Evolutionary conservation across 2,329 filamentous ascomycete genomes (phyloP), one percentile per base, ranked within the genome.

Genomic region (Allantophomopsis cytisporea): DNA sequence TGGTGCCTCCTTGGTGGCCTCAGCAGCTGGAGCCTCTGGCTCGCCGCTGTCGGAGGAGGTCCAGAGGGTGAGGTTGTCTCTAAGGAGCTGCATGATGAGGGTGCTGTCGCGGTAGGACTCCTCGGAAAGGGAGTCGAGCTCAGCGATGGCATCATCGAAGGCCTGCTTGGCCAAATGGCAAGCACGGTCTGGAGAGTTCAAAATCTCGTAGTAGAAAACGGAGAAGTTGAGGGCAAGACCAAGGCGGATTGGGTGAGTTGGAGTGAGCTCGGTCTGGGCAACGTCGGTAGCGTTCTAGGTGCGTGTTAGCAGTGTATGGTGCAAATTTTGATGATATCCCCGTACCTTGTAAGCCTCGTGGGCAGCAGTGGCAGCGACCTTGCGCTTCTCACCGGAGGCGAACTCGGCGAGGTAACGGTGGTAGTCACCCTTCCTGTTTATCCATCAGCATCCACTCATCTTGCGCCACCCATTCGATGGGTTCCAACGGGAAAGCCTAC

Each of bases 61-160:
- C 91, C 91, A 96, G 65, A 96, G 87, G 51, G 91, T 96, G 88
- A 86, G 62, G 77, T 95, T 95, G 72, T 95, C 88, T 62, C 88
- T 83, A 61, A 95, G 81, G 47, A 95, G 83, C 73, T 95, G 88
- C 88, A 95, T 95, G 69, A 95, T 95, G 57, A 95, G 80, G 48
- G 88, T 95, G 36, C 86, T 94, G 72, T 95, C 88, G 79, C 94
- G 94, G 83, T 95, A 95, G 76, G 85, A 93, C 76, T 95, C 88
- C 78, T 95, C 88, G 63, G 84, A 93, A 53, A 95, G 73, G 53
- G 88, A 94, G 65, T 95, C 88, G 52, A 95, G 84, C 73, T 95
- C 87, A 56, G 88, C 88, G 76, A 95, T 95, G 52, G 89, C 89
- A 66, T 96, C 89, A 59, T 94, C 86, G 59, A 94, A 94, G 43